Evolutionary conservation across 345 rosid species (phyloP).

Genomic region (Melastoma malabathricum): DNA sequence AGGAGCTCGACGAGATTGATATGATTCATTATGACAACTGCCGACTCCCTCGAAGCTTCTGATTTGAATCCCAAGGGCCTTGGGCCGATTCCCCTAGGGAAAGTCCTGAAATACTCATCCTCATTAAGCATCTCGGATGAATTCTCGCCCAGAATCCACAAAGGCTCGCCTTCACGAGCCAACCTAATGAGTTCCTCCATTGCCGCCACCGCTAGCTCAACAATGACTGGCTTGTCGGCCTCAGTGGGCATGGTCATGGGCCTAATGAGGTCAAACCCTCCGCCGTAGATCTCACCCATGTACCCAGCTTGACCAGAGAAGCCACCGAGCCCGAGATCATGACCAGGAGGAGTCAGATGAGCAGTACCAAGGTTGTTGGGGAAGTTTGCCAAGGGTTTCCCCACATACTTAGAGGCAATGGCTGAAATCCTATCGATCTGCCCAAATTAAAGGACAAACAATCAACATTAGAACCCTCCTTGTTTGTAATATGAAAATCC

Average conservation of each 20-base stretch:
- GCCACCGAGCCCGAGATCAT: slow-evolving; percentile 36
- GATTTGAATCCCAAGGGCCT: slow-evolving; percentile 58
- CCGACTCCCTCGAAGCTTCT: slow-evolving; percentile 80
- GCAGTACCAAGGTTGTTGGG: slow-evolving; percentile 19
- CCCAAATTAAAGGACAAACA: not conserved
- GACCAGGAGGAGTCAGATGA: slow-evolving; percentile 38
- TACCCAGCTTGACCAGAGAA: slow-evolving; percentile 43
- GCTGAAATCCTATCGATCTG: slow-evolving; percentile 84
- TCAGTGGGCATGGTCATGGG: slow-evolving; percentile 50
- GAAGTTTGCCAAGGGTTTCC: slow-evolving; percentile 51
- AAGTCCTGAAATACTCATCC: slow-evolving; percentile 65
- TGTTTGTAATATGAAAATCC: not conserved
- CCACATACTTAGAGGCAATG: slow-evolving; percentile 70
- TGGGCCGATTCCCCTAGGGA: slow-evolving; percentile 78
- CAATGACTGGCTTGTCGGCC: slow-evolving; percentile 79
- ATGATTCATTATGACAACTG: slow-evolving; percentile 76
- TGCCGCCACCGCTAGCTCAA: slow-evolving; percentile 87
- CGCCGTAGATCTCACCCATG: slow-evolving; percentile 69
- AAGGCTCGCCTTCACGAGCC: slow-evolving; percentile 67
- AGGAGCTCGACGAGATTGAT: slow-evolving; percentile 77
- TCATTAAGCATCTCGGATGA: slow-evolving; percentile 44
- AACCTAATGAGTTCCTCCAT: slow-evolving; percentile 89
- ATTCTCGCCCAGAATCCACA: slow-evolving; percentile 50
- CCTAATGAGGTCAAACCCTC: slow-evolving; percentile 43
- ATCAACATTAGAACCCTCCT: not conserved